A percentile compares a stretch with the other conserved stretches of the same genome.
phyloP scores from a whole-genome alignment of 2,329 filamentous ascomycete genomes.

The Ophiostoma sp. region DNA sequence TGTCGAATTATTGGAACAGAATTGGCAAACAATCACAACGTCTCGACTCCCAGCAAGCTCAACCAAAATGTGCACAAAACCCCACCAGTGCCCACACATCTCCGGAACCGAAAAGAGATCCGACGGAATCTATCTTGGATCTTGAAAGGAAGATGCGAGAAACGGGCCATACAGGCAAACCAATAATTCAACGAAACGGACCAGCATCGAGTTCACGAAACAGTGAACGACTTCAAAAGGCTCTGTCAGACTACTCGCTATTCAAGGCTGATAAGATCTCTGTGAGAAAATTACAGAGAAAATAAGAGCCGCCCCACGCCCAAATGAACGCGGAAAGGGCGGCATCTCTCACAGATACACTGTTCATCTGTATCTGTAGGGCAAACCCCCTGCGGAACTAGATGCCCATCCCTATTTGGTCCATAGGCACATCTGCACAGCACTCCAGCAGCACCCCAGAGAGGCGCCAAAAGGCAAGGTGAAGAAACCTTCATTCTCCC shows the following conservation, averaged over 20 bases:
- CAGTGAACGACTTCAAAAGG: neutral
- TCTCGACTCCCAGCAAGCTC: neutral
- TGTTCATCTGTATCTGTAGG: neutral
- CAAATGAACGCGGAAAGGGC: neutral
- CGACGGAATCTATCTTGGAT: neutral
- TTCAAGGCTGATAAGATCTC: neutral
- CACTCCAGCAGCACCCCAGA: too few relatives aligned
- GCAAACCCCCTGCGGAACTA: neutral
- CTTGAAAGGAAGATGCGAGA: neutral
- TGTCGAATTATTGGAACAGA: constrained; percentile 15
- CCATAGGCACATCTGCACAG: neutral
- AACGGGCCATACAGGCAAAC: too few relatives aligned
- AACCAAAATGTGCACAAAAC: neutral
- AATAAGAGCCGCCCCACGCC: neutral
- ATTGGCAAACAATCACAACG: neutral
- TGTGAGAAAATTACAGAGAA: neutral
- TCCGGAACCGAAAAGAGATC: neutral
- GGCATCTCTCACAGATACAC: neutral
- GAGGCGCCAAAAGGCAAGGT: neutral
- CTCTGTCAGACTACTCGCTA: neutral
- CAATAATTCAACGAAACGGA: neutral
- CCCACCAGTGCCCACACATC: neutral
- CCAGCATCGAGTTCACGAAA: neutral
- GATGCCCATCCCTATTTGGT: constrained; percentile 11
- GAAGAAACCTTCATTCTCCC: neutral